Conservation (phyloP, 2,329 filamentous ascomycete species). For the Fusarium xylarioides region DNA sequence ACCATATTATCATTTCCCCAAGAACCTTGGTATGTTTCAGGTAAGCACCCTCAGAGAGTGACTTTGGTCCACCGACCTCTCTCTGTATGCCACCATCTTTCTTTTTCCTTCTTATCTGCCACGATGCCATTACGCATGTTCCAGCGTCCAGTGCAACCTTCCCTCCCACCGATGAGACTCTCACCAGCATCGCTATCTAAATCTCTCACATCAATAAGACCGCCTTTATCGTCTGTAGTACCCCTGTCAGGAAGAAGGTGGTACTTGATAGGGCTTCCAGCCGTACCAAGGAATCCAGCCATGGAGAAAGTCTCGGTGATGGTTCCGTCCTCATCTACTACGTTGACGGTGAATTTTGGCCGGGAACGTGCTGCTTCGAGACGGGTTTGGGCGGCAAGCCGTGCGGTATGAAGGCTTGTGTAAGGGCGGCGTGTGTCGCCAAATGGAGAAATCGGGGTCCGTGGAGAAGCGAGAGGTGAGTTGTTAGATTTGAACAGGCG, state of each 20-base stretch:
- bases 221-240: conserved; percentile 64
- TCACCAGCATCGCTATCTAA: conserved; percentile 60
- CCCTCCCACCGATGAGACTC: conserved; percentile 47
- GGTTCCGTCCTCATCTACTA: conserved; percentile 62
- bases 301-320: conserved; percentile 63
- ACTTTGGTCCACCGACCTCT: conserved; percentile 54
- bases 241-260: conserved; percentile 66
- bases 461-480: conserved; percentile 43
- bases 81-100: conserved; percentile 62
- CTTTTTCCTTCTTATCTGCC: conserved; percentile 58
- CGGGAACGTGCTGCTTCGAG: conserved; percentile 65
- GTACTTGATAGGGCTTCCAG: conserved; percentile 69
- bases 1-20: neutral
- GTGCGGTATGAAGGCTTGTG: conserved; percentile 60
- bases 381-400: conserved; percentile 71
- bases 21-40: neutral
- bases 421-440: conserved; percentile 42
- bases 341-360: conserved; percentile 67
- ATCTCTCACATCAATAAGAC: conserved; percentile 62
- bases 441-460: conserved; percentile 15
- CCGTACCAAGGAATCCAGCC: conserved; percentile 68
- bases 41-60: conserved; percentile 23
- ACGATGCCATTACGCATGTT: conserved; percentile 51
- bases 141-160: conserved; percentile 59
- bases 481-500: conserved; percentile 50